Evolutionary conservation across 1,139 yeast species (phyloP), one percentile per base, ranked within the genome.

Genomic region (Kurtzmaniella natalensis): DNA sequence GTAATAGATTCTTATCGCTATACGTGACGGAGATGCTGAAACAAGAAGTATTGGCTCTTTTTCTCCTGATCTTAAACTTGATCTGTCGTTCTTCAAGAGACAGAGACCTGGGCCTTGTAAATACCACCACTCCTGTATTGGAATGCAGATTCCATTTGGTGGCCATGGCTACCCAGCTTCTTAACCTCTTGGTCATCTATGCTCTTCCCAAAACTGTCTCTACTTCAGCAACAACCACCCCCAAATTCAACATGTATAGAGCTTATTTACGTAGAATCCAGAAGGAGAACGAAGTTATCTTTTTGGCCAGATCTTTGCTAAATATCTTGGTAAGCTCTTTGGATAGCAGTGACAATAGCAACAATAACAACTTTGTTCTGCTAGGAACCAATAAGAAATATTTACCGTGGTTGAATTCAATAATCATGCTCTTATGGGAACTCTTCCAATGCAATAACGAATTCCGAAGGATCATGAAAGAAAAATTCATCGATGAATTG

Each of bases 371-470:
- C 11, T 17, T 26, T 10, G 19, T 26, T 13, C 20, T 26, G n/a
- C 11, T 26, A 17, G 29, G 29, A 8, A 11, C 20, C 5, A 17
- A 26, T 8, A 26, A 18, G n/a, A 17, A 11, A 18, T 38, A 37
- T 15, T 67, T 79, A 0, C 46, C 68, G 2, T 71, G 83, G 77
- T 54, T 76, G 3, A 53, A 61, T 3, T 92, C 84, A 46, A 52
- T 75, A 16, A 53, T 77, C 3, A 70, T 83, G 56, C 52, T 89
- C 7, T 50, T 83, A 15, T 85, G 95, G 86, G 95, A 85, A 48
- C 57, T 87, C 33, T 60, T 77, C 25, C 94, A 85, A 51, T 80
- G 88, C 45, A 89, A 89, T 55, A 64, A 61, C 37, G 50, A 51
- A 22, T 78, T 80, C 45, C 70, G 70, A 41, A 50, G 59, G 7